Evolutionary conservation across 202 grass and related monocot genomes (phyloP).

Genomic region (Digitaria exilis): DNA sequence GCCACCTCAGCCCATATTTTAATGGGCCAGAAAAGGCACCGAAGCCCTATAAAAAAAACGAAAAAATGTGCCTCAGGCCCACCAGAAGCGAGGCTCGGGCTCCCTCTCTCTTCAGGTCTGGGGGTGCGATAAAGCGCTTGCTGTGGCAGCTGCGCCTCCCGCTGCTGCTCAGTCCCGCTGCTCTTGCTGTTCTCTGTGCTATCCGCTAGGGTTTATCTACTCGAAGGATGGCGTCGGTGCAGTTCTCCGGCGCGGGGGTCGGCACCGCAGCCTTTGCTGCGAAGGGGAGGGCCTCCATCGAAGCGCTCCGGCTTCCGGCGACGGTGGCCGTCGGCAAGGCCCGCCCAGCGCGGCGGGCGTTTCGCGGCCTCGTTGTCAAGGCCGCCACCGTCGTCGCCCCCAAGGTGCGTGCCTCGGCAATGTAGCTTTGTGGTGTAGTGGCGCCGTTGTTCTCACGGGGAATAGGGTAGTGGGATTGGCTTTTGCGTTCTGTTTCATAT

Average conservation of each 20-base stretch:
- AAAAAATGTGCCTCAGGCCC: too few relatives aligned
- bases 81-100: neutral
- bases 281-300: conserved; percentile 28
- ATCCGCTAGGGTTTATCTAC: conserved; percentile 41
- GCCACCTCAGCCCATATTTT: neutral
- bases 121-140: conserved; percentile 7
- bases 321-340: neutral
- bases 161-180: neutral
- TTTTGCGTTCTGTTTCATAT: neutral
- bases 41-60: neutral
- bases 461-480: neutral
- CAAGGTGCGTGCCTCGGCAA: conserved; percentile 57
- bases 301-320: conserved; percentile 6
- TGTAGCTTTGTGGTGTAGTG: neutral
- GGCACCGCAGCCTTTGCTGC: neutral
- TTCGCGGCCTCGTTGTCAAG: conserved; percentile 54
- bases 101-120: too few relatives aligned
- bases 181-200: conserved; percentile 5
- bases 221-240: conserved; percentile 60
- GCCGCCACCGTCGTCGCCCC: conserved; percentile 76
- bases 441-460: neutral
- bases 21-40: neutral
- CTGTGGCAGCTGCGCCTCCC: neutral
- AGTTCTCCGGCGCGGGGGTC: conserved; percentile 33
- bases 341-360: conserved; percentile 13